Percentiles rank a stretch among this genome's conserved stretches.
Evolutionary conservation across 352 stramenopile species (phyloP).

Genomic region (Globisporangium rhizosaccharum): DNA sequence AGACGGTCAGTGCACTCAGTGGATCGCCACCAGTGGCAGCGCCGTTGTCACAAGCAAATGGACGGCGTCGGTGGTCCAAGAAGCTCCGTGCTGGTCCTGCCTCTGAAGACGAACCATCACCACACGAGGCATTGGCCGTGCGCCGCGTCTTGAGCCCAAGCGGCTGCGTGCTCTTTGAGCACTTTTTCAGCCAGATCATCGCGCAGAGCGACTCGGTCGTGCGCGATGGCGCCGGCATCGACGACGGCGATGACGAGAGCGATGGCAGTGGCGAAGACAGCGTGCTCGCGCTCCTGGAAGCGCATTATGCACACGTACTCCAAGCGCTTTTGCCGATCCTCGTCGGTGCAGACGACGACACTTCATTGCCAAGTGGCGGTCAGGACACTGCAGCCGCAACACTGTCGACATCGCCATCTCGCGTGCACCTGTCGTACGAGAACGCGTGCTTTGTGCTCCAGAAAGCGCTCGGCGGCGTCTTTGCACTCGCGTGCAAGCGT

Average conservation of each 20-base stretch:
- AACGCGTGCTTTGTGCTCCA: slow-evolving; percentile 54
- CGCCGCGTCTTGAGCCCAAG: slow-evolving; percentile 4
- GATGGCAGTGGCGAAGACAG: slow-evolving; percentile 4
- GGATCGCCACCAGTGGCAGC: slow-evolving; percentile 14
- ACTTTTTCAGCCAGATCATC: slow-evolving; percentile 44
- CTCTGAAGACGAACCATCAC: background rate
- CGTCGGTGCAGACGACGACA: slow-evolving; percentile 20
- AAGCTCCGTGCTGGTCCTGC: slow-evolving; percentile 7
- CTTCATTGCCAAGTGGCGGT: slow-evolving; percentile 7
- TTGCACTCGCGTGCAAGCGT: slow-evolving; percentile 37
- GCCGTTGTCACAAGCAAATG: background rate
- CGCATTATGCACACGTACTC: slow-evolving; percentile 45
- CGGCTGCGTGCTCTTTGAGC: slow-evolving; percentile 65
- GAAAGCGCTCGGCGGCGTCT: slow-evolving; percentile 56
- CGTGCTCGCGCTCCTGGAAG: slow-evolving; percentile 36
- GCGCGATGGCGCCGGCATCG: slow-evolving; percentile 22
- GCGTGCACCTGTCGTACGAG: slow-evolving; percentile 46
- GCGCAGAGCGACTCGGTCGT: slow-evolving; percentile 22
- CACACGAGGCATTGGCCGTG: background rate
- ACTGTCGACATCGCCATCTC: background rate
- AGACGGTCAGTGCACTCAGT: slow-evolving; percentile 33
- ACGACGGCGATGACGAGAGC: slow-evolving; percentile 28
- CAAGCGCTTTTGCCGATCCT: slow-evolving; percentile 41
- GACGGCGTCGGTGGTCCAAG: slow-evolving; percentile 3
- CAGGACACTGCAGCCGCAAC: no score